Evolutionary conservation across 208 protist genomes (phyloP), one percentile per base, ranked within the genome.

Genomic region (Wallacemonas collosoma): DNA sequence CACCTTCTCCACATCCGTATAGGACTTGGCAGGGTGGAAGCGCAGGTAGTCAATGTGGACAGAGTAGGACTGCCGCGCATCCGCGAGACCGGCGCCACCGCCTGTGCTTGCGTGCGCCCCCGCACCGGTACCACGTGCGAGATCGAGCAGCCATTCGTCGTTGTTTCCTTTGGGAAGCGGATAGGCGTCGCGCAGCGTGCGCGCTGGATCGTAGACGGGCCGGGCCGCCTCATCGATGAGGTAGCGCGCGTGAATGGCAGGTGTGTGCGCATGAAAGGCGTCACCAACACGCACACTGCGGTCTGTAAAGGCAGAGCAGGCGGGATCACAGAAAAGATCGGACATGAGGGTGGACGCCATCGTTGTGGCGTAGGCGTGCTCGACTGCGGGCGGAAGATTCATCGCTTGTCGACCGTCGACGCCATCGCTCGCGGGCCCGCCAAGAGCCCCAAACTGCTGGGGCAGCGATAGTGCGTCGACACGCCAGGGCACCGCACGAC

Each of bases 21-120:
- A 44, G 2, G 53, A 61, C 54, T 71, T 17, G 35, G 73, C 68
- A 0, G 89, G 86, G 40, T 84, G 77, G 64, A 94, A 86, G 50
- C 89, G 89, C 4, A 94, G 68, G 72, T 92, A 94, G 68, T 92
- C 85, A 54, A 94, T 77, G 71, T 94, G 85, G 47, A 94, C 77
- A 35, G 87, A 77, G 75, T 86, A 90, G 4, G 86, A 87, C 38
- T 74, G 75, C 26, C 74, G 72, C 48, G 62, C 40, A 39, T 78
- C 76, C 2, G 45, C 57, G 9, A 50, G 75, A 3, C 36, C 11
- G 2, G 1, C 47, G 17, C 2, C 57, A 40, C 26, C 3, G 26
- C 8, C 12, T 0, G 36, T 2, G 40, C 1, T 54, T 17, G 53
- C 15, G 14, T 38, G 17, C 45, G 5, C 14, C 4, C 47, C 61